Conservation (phyloP, 176 grass and related monocot genomes). For the Eremochloa ophiuroides region DNA sequence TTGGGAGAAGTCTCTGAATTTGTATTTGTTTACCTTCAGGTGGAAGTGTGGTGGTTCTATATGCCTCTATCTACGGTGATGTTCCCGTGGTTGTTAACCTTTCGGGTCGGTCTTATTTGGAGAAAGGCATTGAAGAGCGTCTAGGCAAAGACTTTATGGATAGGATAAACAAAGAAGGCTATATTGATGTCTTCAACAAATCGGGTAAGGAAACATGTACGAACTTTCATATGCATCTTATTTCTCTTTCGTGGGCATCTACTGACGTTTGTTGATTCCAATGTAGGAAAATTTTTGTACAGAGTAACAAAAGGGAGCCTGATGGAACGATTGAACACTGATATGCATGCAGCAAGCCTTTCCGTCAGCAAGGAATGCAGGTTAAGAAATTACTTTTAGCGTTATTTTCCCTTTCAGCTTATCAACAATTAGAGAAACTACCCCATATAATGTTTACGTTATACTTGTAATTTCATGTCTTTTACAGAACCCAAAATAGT, state of each 20-base stretch:
- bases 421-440: conserved; percentile 14
- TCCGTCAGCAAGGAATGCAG: conserved; percentile 79
- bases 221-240: not conserved
- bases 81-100: conserved; percentile 68
- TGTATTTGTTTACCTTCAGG: conserved; percentile 39
- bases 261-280: not conserved
- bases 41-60: conserved; percentile 82
- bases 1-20: not conserved
- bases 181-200: conserved; percentile 55
- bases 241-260: not conserved
- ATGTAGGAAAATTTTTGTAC: conserved; percentile 46
- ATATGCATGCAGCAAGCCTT: conserved; percentile 68
- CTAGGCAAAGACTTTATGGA: conserved; percentile 67
- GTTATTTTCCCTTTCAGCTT: not conserved
- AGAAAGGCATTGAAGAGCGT: conserved; percentile 67
- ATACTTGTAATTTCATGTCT: not conserved
- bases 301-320: conserved; percentile 76
- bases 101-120: conserved; percentile 79
- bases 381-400: conserved; percentile 29
- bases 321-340: conserved; percentile 71
- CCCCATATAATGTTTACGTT: not conserved
- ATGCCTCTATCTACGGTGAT: conserved; percentile 74
- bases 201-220: conserved; percentile 38
- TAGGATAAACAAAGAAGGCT: conserved; percentile 71
- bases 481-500: not conserved